Base-by-base conservation (phyloP, 371 early-diverging fungal species). In the Cladochytrium tenue region DNA sequence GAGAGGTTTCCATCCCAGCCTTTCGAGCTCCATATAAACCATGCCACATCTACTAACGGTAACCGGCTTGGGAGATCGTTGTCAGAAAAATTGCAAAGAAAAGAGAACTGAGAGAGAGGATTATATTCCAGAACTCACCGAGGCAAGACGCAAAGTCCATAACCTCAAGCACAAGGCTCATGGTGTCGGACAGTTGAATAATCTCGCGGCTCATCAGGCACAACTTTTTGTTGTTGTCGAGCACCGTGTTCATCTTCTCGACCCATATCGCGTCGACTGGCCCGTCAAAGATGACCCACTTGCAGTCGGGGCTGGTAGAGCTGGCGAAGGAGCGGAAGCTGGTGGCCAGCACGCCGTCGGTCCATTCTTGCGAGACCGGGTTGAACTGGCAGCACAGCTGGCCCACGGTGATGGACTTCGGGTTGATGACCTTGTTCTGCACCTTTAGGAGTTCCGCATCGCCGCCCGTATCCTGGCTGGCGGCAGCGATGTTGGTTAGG, bases 211-310 rank as follows among this genome's bases (percentile, higher is more conserved):
- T 80, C 61, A 72, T 76, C 51, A 86, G 56, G 25, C 81, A 79
- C 34, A 86, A 63, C 4, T 79, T 64, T 62, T 80, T 84, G 69
- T 83, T 84, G 65, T 83, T 82, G 69, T 86, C 87, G 7, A 86
- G 66, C 17, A 84, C 80, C 20, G 78, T 77, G 64, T 84, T 86
- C 71, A 70, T 71, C 72, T 80, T 77, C 53, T 86, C 86, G 34
- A 81, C 81, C 87, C 87, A 86, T 1, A 78, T 67, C 7, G 84
- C 81, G 53, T 82, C 79, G 27, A 83, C 76, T 26, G 80, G 82
- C 2, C 85, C 84, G 70, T 86, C 87, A 61, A 71, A 82, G 5
- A 86, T 78, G 15, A 82, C 81, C 83, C 82, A 84, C 43, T 82
- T 82, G 27, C 80, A 80, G 66, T 79, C 79, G 3, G 68, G 68